Evolutionary conservation across 148 eudicot genomes (phyloP), one percentile per base, ranked within the genome.

Genomic region (Camellia sinensis): DNA sequence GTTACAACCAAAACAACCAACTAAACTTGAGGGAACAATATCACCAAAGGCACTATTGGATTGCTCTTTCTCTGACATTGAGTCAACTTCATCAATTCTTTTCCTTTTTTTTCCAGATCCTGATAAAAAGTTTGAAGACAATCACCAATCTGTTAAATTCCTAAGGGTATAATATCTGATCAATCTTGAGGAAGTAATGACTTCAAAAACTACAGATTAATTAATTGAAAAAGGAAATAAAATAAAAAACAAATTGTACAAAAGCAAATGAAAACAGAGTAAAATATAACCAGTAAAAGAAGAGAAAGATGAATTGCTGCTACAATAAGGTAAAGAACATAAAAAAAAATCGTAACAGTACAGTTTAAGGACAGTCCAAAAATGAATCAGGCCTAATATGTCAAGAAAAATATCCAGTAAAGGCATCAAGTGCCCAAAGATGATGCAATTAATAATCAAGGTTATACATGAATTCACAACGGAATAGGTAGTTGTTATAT

Each of bases 61-160:
- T 48, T 52, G 80, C 79, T 83, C 67, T 67, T 82, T 81, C 67
- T 53, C 80, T 50, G 64, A 37, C 53, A 19, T 74, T 50, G 68
- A 78, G 74, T 68, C 82, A 80, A 65, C 71, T 86, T 75, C 84
- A 22, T 77, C 78, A 40, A 65, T 46, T 83, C 90, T 87, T 84
- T 81, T 84, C 84, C 89, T 88, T 89, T 87, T 92, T 83, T 64
- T 85, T 78, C 57, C 73, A 57, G 64, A 59, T 66, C 85, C 95
- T 90, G 88, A 29, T 62, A 18, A 65, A 59, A 82, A 83, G 68
- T 73, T 74, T 12, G 41, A 66, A 86, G 62, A 80, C 73, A 62
- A 66, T 65, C 40, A 40, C 63, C 41, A 84, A 12, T 29, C 40
- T 29, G 2, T 21, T 12, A 60, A 45, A 60, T 56, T 43, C n/a